Evolutionary conservation across 306 rosid genomes (phyloP), one percentile per base, ranked within the genome.

Genomic region (Echinosophora koreensis): DNA sequence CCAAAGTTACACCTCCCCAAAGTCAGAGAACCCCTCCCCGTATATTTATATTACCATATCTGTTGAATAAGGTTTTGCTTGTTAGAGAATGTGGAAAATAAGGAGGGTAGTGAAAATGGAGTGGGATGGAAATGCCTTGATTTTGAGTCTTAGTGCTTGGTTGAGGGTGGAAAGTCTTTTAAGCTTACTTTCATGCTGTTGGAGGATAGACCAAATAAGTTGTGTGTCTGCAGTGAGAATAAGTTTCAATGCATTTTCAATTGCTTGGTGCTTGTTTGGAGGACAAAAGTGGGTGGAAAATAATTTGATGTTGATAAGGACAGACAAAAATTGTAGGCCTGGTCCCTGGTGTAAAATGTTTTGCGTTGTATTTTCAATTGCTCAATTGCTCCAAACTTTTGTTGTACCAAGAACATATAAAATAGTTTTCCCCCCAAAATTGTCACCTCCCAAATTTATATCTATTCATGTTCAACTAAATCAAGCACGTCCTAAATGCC

Each of bases 171-270:
- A 18, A 58, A 58, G 9, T 34, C 8, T 12, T 44, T 69, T 34
- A 10, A n/a, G 66, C 47, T 18, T 17, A 58, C 11, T 57, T 69
- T 46, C 27, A 41, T 78, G 69, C 6, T 69, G n/a, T 60, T 44
- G 49, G 47, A 28, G 55, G 14, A 73, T 47, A 8, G 22, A n/a
- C 6, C 37, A 55, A 8, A 37, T 44, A 9, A 71, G 30, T 10
- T 34, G 52, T 54, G 32, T 14, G 59, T 65, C 60, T 39, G 38
- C n/a, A 4, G 42, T 17, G 61, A 58, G 54, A 15, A 18, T 62
- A 27, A 42, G 52, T 18, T 72, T 18, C 65, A 58, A 56, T 74
- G 70, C 54, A 76, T 15, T 66, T 56, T 57, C 51, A 34, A 47
- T 46, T 49, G 49, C 28, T 58, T 27, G 22, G 9, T 47, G 14